Conservation (phyloP, 192 early-diverging fungal genomes). For the Coemansia sp. region DNA sequence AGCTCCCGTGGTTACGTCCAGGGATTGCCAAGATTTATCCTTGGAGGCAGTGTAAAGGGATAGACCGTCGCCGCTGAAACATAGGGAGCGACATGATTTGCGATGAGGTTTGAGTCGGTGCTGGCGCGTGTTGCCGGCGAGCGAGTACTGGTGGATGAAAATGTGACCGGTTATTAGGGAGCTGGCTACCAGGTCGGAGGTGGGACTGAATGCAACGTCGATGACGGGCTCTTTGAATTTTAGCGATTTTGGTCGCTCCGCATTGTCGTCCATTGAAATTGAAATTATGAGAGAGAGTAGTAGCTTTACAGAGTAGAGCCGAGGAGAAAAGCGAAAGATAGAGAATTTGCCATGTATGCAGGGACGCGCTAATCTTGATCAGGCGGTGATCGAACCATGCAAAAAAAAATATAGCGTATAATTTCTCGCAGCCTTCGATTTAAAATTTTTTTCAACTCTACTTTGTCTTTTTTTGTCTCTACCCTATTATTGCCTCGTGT, state of each 20-base stretch:
- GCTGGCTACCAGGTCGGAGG: conserved; percentile 41
- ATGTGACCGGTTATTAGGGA: conserved; percentile 54
- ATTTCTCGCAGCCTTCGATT: background rate
- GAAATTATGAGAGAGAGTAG: background rate
- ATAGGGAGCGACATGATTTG: conserved; percentile 84
- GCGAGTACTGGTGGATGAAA: conserved; percentile 45
- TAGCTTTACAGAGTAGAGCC: background rate
- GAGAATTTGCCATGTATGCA: conserved; percentile 1
- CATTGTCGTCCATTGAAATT: conserved; percentile 42
- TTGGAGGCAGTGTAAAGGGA: conserved; percentile 72
- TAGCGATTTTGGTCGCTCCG: conserved; percentile 47
- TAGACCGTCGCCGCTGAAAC: conserved; percentile 75
- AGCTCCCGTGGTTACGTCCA: conserved; percentile 77
- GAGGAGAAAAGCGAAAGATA: background rate
- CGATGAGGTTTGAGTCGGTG: conserved; percentile 59
- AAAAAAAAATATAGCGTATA: background rate
- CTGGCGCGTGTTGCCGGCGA: conserved; percentile 43
- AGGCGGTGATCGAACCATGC: background rate
- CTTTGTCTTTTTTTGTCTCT: too few relatives aligned
- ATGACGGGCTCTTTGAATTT: conserved; percentile 53
- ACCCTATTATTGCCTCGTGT: background rate
- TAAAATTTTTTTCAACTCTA: background rate
- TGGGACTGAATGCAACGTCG: conserved; percentile 50
- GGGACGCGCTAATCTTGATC: background rate
- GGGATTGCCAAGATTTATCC: conserved; percentile 79